phyloP scores from a whole-genome alignment of 202 grass and related monocot genomes.

The Zizania palustris region DNA sequence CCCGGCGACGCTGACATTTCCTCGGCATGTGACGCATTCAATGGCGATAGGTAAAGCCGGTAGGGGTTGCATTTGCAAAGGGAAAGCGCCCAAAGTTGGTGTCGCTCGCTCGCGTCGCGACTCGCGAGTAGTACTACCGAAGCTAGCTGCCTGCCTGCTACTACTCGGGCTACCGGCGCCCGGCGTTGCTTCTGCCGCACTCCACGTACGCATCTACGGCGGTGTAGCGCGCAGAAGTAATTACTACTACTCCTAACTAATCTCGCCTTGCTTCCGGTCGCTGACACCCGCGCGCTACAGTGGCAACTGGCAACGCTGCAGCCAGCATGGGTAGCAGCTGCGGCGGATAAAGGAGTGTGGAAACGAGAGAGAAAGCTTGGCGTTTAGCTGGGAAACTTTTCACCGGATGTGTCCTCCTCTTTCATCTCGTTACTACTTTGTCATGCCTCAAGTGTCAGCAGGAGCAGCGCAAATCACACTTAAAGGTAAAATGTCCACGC shows the following conservation, averaged over 20 bases:
- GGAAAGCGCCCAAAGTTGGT: constrained; percentile 17
- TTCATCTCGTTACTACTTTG: not conserved
- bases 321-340: constrained; percentile 5
- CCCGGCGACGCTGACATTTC: constrained; percentile 34
- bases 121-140: not conserved
- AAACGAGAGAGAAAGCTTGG: not conserved
- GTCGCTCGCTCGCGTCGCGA: too few relatives aligned
- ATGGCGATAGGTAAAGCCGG: constrained; percentile 44
- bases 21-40: constrained; percentile 45
- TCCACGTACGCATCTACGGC: not conserved
- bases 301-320: not conserved
- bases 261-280: not conserved
- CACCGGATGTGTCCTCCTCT: not conserved
- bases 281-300: not conserved
- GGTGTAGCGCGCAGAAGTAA: not conserved
- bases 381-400: not conserved
- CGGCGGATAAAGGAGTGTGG: not conserved
- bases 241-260: not conserved
- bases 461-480: not conserved
- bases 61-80: constrained; percentile 16
- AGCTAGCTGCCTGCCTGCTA: not conserved
- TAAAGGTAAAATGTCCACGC: not conserved
- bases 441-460: not conserved
- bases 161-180: not conserved
- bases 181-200: constrained; percentile 29